Evolutionary conservation across 2,329 filamentous ascomycete species (phyloP), one percentile per base, ranked within the genome.

Genomic region (Thermomyces lanuginosus): DNA sequence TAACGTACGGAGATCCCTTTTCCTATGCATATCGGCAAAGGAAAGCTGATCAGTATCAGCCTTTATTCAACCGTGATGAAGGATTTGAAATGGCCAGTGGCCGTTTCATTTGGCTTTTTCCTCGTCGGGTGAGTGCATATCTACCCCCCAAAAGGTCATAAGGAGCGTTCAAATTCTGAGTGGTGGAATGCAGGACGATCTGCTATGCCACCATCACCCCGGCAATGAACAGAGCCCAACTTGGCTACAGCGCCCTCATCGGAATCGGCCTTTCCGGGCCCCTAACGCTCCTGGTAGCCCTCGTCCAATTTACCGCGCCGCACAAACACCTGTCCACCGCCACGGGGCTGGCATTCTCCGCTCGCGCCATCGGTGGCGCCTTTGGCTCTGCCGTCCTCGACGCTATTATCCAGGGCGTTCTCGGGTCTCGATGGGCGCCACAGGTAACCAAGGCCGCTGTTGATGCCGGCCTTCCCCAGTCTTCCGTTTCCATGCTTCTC

Each of bases 261-360:
- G 63, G 56, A 10, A 49, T 66, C 26, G 62, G 63, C 3, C 62
- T 66, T 36, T 48, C 56, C 1, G 62, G 61, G 0, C 62, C 62
- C 0, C 46, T 66, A 4, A 63, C 60, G 0, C 51, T 66, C 2
- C 51, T 67, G 4, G 55, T 61, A 1, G 62, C 62, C 4, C 51
- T 57, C 27, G 52, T 66, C 10, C 63, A 67, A 36, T 66, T 66
- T 40, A 64, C 62, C 1, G 57, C 63, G 1, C 62, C 63, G 2
- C 63, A 66, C 33, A 56, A 57, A 3, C 64, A 56, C 37, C 53
- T 66, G 8, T 64, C 61, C 0, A 66, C 63, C 0, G 63, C 63
- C 1, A 66, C 63, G 0, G 63, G 63, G 0, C 53, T 67, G 0
- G 61, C 60, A 3, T 66, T 66, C 39, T 64, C 61, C 1, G 61